Percentiles rank a stretch among this genome's conserved stretches.
These are phyloP conservation scores for Neonectria magnoliae DNA, from an alignment of 2,329 filamentous ascomycete species.

Conservation along the genomic window DNA sequence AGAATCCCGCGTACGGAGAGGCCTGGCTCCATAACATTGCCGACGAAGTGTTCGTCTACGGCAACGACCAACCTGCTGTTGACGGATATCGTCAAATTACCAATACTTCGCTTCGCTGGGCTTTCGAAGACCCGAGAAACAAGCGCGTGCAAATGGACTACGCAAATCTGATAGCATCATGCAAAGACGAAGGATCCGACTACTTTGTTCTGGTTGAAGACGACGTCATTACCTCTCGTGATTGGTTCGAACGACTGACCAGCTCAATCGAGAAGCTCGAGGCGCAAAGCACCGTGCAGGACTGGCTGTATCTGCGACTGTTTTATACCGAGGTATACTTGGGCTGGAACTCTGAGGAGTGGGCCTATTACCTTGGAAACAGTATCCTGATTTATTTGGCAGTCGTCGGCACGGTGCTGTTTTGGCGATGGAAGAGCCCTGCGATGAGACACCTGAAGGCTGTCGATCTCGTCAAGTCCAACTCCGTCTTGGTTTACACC, in stretches of 20 bases:
- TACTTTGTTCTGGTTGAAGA: constrained; percentile 48
- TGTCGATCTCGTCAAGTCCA: constrained; percentile 21
- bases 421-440: constrained; percentile 19
- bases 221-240: constrained; percentile 45
- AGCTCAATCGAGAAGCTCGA: constrained; percentile 37
- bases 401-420: constrained; percentile 22
- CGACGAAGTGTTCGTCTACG: constrained; percentile 46
- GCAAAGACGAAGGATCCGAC: constrained; percentile 32
- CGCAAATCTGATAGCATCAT: constrained; percentile 39
- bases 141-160: constrained; percentile 44
- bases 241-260: constrained; percentile 43
- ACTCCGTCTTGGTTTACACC: constrained; percentile 6
- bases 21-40: constrained; percentile 43
- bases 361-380: constrained; percentile 38
- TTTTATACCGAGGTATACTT: constrained; percentile 50
- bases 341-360: constrained; percentile 50
- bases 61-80: background rate
- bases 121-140: constrained; percentile 28
- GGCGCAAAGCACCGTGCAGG: constrained; percentile 15
- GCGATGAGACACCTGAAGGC: constrained; percentile 21
- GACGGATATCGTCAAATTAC: constrained; percentile 25
- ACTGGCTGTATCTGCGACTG: constrained; percentile 48
- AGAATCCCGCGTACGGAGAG: constrained; percentile 43
- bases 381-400: constrained; percentile 35
- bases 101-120: constrained; percentile 21